Base-by-base conservation (phyloP, 306 rosid genomes). In the Macrotyloma uniflorum region DNA sequence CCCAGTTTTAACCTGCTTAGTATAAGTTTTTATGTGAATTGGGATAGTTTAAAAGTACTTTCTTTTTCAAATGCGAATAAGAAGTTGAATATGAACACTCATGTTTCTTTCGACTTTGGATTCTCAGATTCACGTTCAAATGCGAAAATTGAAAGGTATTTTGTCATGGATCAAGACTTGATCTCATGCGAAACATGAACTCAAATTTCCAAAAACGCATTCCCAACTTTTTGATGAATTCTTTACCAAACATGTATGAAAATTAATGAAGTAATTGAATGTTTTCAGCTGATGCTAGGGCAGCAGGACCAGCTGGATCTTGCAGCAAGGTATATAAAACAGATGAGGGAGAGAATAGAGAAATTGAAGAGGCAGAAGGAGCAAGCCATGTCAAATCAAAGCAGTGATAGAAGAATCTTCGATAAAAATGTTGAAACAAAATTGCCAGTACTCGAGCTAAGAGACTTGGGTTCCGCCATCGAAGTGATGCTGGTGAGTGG, bases 401-500 rank as follows among this genome's bases (percentile, higher is more conserved):
- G 15, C 11, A 66, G 9, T 2, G 30, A 1, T 16, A 59, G 6
- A 28, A 72, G 28, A 4, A 42, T 3, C 67, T 13, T n/a, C 6
- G 22, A 42, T 14, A 28, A 19, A 5, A 32, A 7, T 7, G 35
- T 12, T 8, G 47, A 16, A 2, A 35, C 84, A 1, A 65, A 43
- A 22, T 81, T 84, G 79, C 89, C 96, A 0, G 2, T 93, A 1
- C 50, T 90, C 2, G 89, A 90, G 32, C 42, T 93, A 10, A 80
- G 53, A 72, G 96, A 90, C 32, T 50, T 83, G 24, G 92, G 86
- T 35, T 85, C 90, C 0, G 4, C 33, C 77, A 87, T 90, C 6
- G 87, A 90, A 75, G 88, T 93, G 66, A 49, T 79, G 82, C 18
- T 93, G 65, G 85, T 93, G 16, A 83, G 86, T 79, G 87, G 90